Evolutionary conservation across 192 early-diverging fungal genomes (phyloP), one percentile per base, ranked within the genome.

Genomic region (Umbelopsis vinacea): DNA sequence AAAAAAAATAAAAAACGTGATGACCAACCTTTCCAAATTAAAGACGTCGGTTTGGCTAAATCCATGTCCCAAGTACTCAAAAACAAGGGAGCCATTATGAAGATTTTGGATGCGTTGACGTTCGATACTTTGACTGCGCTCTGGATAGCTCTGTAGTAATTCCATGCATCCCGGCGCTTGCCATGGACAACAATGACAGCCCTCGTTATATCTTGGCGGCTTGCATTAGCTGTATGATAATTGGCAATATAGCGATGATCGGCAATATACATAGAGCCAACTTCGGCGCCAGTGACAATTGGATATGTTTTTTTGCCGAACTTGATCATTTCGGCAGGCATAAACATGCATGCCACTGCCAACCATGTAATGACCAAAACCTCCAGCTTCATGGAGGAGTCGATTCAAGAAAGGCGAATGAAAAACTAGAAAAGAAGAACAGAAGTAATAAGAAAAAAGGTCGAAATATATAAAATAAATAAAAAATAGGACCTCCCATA

Each of bases 1-100:
- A 40, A 40, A 8, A 7, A 43, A 1, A 4, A 11, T 1, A 43
- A 43, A 43, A 67, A 19, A 17, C 14, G 22, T 9, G 17, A 10
- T 29, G 37, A 68, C 67, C 14, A 17, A 68, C 67, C 67, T n/a
- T 22, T 33, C 67, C 67, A 68, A 29, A 68, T 48, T 26, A 68
- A 68, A 24, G 23, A 24, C 9, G 12, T 45, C 19, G 67, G 38
- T 68, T 48, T 35, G 10, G 67, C 46, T 11, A 68, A 68, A 10
- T 21, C 67, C 23, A 47, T 4, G 21, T 68, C 67, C 24, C 10
- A 38, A 19, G 10, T 47, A 29, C 19, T 68, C 19, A 68, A 45
- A 46, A 47, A 68, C 24, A 29, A 21, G 5, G 67, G 67, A 21
- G 67, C 67, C 14, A 68, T 21, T 24, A 68, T 48, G 17, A 26